These are phyloP conservation scores for Durotheca rogersii DNA, from an alignment of 495 filamentous ascomycete species.

Conservation along the genomic window DNA sequence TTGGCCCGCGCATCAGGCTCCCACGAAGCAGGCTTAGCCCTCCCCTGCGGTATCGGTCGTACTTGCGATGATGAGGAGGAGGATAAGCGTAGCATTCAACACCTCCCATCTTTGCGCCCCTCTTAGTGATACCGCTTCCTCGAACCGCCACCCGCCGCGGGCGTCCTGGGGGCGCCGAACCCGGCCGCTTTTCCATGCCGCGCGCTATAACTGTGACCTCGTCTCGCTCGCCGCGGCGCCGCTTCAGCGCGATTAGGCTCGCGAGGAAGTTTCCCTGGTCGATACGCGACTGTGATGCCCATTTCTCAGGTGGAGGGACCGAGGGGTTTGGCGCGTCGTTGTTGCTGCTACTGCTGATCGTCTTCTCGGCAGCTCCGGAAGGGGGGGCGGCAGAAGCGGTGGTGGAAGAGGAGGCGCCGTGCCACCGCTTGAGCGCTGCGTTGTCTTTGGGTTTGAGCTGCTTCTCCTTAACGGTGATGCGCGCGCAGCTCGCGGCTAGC, in stretches of 20 bases:
- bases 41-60: constrained; percentile 29
- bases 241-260: constrained; percentile 51
- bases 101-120: too few species aligned
- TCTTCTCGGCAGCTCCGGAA: background rate
- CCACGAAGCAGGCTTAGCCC: constrained; percentile 14
- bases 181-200: constrained; percentile 32
- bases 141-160: too few species aligned
- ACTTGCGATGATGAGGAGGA: too few species aligned
- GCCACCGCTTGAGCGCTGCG: constrained; percentile 5
- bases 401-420: too few species aligned
- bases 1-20: too few species aligned
- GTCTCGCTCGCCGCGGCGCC: constrained; percentile 55
- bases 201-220: constrained; percentile 50
- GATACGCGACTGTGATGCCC: constrained; percentile 25
- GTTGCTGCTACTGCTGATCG: background rate
- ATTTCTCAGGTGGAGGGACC: constrained; percentile 28
- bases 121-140: too few species aligned
- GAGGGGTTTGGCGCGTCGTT: background rate
- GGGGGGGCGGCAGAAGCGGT: too few species aligned
- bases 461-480: constrained; percentile 46
- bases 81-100: too few species aligned
- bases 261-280: constrained; percentile 50
- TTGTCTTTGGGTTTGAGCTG: constrained; percentile 32
- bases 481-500: constrained; percentile 56
- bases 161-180: too few species aligned